Evolutionary conservation across 2,329 filamentous ascomycete genomes (phyloP), one percentile per base, ranked within the genome.

Genomic region (Penicillium sp.): DNA sequence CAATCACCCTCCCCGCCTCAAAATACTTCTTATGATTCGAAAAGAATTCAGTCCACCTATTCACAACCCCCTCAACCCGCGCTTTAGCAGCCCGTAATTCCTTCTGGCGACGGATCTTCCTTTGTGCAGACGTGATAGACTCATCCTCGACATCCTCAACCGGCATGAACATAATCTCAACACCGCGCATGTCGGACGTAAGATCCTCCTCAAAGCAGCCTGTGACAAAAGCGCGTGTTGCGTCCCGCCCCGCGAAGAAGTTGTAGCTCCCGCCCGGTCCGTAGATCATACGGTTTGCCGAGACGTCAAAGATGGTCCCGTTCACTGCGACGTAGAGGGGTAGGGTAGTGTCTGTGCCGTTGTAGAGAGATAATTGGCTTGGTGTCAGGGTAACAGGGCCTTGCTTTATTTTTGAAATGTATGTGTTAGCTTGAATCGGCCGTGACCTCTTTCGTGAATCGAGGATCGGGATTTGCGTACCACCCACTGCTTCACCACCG

Each of bases 311-410:
- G 73, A 88, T 83, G 19, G 80, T 83, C 62, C 83, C 81, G 71
- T 88, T 87, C 67, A 99, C 86, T 60, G 91, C 91, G 53, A 99
- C 83, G 78, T 96, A 96, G 72, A 97, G 85, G 7, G 94, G 94
- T 57, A 88, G 85, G 8, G 76, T 73, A 10, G 86, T 78, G 74
- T 96, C 86, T 55, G 78, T 82, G 76, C 94, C 95, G 76, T 96
- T 87, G 80, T 89, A 95, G 48, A 78, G 72, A 43, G 82, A 73
- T 46, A 99, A 86, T 72, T 97, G 81, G 19, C 80, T 78, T 54
- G 89, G 88, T 1, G 91, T 96, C 37, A 97, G 81, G 69, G 82
- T 78, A 48, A 89, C 60, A 14, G 90, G 89, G 4, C 80, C 78
- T 60, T 73, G 70, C 78, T 81, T 58, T 59, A 56, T 41, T 48